A percentile compares a stretch with the other conserved stretches of the same genome.
phyloP scores from a whole-genome alignment of 2,329 filamentous ascomycete species.

The Atkinsonella texensis region DNA sequence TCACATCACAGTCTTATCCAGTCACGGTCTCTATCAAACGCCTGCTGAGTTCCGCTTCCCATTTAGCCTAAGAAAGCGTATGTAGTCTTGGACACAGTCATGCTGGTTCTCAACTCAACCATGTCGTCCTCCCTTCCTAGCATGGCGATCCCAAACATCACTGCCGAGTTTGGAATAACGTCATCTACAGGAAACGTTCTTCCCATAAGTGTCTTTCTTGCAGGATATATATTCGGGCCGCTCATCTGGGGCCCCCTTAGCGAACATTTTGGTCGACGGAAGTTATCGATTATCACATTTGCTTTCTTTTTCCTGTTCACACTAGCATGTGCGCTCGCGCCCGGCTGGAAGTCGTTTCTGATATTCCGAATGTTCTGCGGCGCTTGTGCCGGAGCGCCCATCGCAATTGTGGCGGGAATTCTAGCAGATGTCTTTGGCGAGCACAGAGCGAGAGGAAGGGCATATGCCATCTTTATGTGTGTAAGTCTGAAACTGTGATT shows the following conservation, averaged over 20 bases:
- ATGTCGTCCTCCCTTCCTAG: slow-evolving; percentile 53
- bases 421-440: slow-evolving; percentile 52
- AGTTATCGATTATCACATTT: slow-evolving; percentile 30
- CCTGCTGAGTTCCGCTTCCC: background rate
- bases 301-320: slow-evolving; percentile 34
- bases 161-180: slow-evolving; percentile 42
- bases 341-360: slow-evolving; percentile 39
- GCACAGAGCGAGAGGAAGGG: slow-evolving; percentile 37
- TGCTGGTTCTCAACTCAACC: slow-evolving; percentile 54
- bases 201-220: slow-evolving; percentile 50
- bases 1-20: too few relatives aligned
- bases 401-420: slow-evolving; percentile 47
- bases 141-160: slow-evolving; percentile 48
- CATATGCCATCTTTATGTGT: slow-evolving; percentile 53
- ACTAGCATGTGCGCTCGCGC: slow-evolving; percentile 39
- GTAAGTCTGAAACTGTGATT: slow-evolving; percentile 19
- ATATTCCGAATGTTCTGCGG: slow-evolving; percentile 40
- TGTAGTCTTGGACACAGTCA: slow-evolving; percentile 42
- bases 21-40: background rate
- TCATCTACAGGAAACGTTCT: slow-evolving; percentile 34
- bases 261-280: slow-evolving; percentile 47
- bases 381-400: slow-evolving; percentile 39
- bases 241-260: slow-evolving; percentile 53
- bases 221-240: slow-evolving; percentile 51
- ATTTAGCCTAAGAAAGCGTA: slow-evolving; percentile 38